Percentiles rank a stretch among this genome's conserved stretches.
Conservation (phyloP, 2,329 filamentous ascomycete species). For the Cordyceps tenuipes region DNA sequence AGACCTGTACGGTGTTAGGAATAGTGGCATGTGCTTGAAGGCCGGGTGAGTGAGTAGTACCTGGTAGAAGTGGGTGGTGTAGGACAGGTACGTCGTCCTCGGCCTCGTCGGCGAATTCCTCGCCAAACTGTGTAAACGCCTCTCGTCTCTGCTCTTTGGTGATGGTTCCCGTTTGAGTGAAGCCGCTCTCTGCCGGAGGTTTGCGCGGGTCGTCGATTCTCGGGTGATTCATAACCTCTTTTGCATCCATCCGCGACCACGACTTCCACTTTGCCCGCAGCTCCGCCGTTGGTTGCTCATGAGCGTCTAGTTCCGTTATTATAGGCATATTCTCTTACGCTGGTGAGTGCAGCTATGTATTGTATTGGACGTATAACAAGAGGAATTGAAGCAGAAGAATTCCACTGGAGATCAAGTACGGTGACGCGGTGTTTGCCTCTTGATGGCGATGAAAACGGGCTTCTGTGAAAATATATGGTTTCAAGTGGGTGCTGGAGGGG, state of each 20-base stretch:
- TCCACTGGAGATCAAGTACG: not conserved
- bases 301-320: conserved; percentile 55
- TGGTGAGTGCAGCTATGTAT: no score
- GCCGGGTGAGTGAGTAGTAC: conserved; percentile 33
- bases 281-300: conserved; percentile 65
- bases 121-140: conserved; percentile 35
- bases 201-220: conserved; percentile 47
- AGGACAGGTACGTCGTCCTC: conserved; percentile 44
- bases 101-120: conserved; percentile 23
- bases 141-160: conserved; percentile 31
- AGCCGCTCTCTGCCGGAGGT: conserved; percentile 31
- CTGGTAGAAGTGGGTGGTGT: conserved; percentile 58
- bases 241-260: conserved; percentile 53
- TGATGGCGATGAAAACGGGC: not conserved
- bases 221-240: conserved; percentile 42
- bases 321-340: not conserved
- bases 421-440: not conserved
- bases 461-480: not conserved
- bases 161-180: conserved; percentile 38
- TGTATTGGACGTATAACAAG: not conserved
- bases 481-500: not conserved
- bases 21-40: not conserved
- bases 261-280: conserved; percentile 68
- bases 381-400: not conserved
- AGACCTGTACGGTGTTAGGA: conserved; percentile 50